Conservation (phyloP, 208 protist species). For the Phytomonas sp. region DNA sequence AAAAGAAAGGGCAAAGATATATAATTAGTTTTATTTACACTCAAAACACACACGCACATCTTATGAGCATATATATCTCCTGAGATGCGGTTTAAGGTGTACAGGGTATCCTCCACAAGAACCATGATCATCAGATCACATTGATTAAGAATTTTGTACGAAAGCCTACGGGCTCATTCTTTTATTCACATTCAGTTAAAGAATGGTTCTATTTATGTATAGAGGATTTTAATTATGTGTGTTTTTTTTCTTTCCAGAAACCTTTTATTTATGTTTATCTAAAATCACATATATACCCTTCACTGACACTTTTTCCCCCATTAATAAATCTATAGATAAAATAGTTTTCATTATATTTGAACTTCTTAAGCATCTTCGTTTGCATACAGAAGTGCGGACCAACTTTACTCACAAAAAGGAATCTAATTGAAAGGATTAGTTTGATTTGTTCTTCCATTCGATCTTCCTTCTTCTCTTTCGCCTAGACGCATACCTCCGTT, state of each 20-base stretch:
- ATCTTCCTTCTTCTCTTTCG: neutral
- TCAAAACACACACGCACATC: neutral
- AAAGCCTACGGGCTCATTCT: neutral
- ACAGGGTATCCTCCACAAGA: neutral
- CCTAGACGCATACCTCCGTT: conserved; percentile 1
- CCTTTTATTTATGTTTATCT: neutral
- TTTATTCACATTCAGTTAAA: neutral
- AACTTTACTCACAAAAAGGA: neutral
- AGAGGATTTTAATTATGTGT: neutral
- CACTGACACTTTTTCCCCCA: neutral
- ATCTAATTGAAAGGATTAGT: neutral
- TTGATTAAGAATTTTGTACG: neutral
- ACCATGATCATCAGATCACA: neutral
- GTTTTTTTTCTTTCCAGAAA: neutral
- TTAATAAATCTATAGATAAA: neutral
- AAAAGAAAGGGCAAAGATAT: neutral
- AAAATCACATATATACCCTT: neutral
- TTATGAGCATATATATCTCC: neutral
- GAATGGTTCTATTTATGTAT: neutral
- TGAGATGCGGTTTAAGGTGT: neutral
- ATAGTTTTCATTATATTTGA: neutral
- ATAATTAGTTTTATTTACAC: neutral
- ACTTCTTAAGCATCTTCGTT: neutral
- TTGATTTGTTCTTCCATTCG: neutral
- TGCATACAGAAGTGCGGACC: neutral